Conservation (phyloP, 176 grass and related monocot genomes). For the Bonia amplexicaulis region DNA sequence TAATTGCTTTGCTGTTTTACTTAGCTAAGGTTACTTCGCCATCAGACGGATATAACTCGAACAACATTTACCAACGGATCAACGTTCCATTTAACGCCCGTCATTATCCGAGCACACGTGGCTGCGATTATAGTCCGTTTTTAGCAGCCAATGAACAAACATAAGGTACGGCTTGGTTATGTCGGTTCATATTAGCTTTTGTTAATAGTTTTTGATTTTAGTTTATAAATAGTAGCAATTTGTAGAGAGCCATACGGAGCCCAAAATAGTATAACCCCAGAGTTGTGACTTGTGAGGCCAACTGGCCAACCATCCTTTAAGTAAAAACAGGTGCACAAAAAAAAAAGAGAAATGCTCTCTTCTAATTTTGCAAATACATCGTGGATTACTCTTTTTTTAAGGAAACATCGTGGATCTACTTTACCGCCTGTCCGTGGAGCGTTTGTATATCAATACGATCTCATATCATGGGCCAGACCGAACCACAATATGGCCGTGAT, state of each 20-base stretch:
- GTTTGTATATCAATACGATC: background rate
- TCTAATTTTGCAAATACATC: background rate
- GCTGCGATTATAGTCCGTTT: background rate
- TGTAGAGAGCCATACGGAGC: too few species aligned
- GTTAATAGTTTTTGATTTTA: too few species aligned
- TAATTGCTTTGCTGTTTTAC: background rate
- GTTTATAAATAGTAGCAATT: too few species aligned
- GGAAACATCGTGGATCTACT: background rate
- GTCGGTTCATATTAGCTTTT: too few species aligned
- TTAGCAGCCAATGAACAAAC: background rate
- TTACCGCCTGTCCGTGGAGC: background rate
- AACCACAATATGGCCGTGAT: background rate
- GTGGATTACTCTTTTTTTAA: background rate
- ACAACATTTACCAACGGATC: too few species aligned
- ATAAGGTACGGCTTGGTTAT: background rate
- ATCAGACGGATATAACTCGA: background rate
- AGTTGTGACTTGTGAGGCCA: too few species aligned
- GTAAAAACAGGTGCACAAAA: too few species aligned
- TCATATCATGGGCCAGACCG: background rate
- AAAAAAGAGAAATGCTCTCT: background rate
- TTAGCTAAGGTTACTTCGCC: background rate
- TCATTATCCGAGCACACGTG: background rate
- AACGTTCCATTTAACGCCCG: background rate
- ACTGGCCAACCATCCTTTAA: too few species aligned
- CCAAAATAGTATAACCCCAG: too few species aligned